Conservation (phyloP, 176 grass and related monocot species). For the Metroxylon sagu region DNA sequence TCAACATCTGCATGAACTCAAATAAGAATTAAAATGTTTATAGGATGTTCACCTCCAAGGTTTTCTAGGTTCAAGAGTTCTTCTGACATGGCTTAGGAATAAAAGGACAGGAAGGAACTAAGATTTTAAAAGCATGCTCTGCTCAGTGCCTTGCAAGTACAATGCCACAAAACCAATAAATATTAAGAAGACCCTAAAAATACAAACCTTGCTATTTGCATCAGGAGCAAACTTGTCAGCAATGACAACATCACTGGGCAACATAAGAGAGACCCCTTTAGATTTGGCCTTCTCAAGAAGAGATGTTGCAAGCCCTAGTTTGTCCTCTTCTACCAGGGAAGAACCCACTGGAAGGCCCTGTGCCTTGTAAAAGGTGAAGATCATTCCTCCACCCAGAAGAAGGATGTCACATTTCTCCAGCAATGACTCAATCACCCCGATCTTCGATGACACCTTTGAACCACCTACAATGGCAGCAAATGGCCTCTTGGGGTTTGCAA, state of each 20-base stretch:
- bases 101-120: no score
- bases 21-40: no score
- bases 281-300: constrained; percentile 35
- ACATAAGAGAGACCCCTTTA: constrained; percentile 37
- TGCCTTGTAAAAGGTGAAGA: constrained; percentile 56
- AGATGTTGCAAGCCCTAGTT: constrained; percentile 31
- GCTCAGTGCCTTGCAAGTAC: no score
- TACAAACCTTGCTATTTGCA: constrained; percentile 31
- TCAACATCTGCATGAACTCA: no score
- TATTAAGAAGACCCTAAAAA: not conserved
- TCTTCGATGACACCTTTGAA: constrained; percentile 49
- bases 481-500: constrained; percentile 36
- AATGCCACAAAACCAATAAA: no score
- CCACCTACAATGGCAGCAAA: constrained; percentile 49
- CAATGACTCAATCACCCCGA: constrained; percentile 37
- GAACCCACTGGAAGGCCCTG: constrained; percentile 33
- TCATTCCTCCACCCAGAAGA: constrained; percentile 53
- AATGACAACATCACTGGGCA: constrained; percentile 29
- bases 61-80: no score
- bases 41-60: no score
- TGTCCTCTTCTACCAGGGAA: constrained; percentile 45
- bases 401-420: constrained; percentile 45
- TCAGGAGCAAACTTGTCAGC: constrained; percentile 38
- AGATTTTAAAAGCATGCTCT: no score
- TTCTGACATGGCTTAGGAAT: no score